phyloP scores from a whole-genome alignment of 2,329 filamentous ascomycete genomes.

The Neofusicoccum parvum region DNA sequence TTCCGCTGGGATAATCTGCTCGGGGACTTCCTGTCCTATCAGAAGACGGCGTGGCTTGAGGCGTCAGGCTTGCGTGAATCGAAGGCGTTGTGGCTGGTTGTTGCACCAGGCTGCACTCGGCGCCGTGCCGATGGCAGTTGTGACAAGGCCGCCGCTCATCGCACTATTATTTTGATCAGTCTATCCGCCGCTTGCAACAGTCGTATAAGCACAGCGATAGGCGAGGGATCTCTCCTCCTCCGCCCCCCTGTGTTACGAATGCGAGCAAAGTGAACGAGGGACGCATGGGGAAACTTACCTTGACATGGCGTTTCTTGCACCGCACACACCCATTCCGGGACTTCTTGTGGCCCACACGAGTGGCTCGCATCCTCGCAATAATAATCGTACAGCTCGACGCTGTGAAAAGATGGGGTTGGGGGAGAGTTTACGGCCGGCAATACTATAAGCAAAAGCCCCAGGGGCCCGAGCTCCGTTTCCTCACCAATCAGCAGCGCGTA shows the following conservation, averaged over 20 bases:
- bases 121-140: not conserved
- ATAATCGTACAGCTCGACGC: too few species aligned
- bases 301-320: constrained; percentile 42
- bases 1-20: too few species aligned
- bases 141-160: constrained; percentile 6
- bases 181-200: not conserved
- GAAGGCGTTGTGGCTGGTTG: not conserved
- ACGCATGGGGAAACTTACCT: constrained; percentile 27
- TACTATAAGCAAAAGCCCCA: not conserved
- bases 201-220: not conserved
- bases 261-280: too few species aligned
- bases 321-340: constrained; percentile 37
- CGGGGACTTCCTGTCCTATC: too few species aligned
- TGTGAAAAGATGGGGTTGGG: not conserved
- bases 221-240: not conserved
- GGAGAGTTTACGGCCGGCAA: not conserved
- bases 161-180: not conserved
- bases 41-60: too few species aligned
- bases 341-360: constrained; percentile 34
- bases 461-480: not conserved
- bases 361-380: not conserved
- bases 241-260: too few species aligned
- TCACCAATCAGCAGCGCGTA: not conserved
- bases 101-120: not conserved
- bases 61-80: too few species aligned